These are phyloP conservation scores for Hypholoma fasciculare DNA, from an alignment of 768 basidiomycete genomes.

Conservation along the genomic window DNA sequence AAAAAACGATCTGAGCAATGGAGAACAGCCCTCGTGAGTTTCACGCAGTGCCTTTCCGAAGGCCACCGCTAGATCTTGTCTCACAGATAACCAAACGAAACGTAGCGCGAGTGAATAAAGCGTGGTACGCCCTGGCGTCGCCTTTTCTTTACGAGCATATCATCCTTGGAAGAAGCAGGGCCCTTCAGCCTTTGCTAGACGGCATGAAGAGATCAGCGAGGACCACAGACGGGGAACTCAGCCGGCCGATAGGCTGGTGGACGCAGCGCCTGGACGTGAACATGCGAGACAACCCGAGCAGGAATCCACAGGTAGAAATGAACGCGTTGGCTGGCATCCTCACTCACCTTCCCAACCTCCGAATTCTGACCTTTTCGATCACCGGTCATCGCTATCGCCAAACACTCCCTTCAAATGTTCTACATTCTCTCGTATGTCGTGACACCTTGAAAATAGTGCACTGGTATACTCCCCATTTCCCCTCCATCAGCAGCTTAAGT, in stretches of 20 bases:
- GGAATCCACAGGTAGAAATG: background rate
- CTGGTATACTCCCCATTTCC: constrained; percentile 9
- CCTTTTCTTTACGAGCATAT: constrained; percentile 24
- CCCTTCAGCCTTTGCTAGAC: constrained; percentile 6
- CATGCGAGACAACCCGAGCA: constrained; percentile 9
- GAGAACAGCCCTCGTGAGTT: constrained; percentile 23
- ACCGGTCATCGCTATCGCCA: constrained; percentile 5
- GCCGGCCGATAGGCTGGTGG: constrained; percentile 18
- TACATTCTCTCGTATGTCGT: constrained; percentile 6
- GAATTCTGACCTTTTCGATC: constrained; percentile 17
- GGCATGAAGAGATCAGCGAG: constrained; percentile 7
- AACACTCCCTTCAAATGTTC: background rate
- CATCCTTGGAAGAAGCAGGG: constrained; percentile 12
- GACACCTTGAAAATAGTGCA: constrained; percentile 16
- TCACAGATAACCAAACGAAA: constrained; percentile 17
- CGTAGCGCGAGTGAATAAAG: constrained; percentile 20
- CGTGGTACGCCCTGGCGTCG: constrained; percentile 19
- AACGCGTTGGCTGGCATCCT: constrained; percentile 14
- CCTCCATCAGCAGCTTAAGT: constrained; percentile 8
- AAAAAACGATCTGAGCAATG: constrained; percentile 14
- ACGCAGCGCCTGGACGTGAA: constrained; percentile 22
- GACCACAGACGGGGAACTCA: background rate
- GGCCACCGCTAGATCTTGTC: background rate
- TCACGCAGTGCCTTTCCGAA: no score
- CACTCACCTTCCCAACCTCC: constrained; percentile 18